A percentile compares a stretch with the other conserved stretches of the same genome.
These are phyloP conservation scores for Rhizopus arrhizus DNA, from an alignment of 371 early-diverging fungal genomes.

Conservation along the genomic window DNA sequence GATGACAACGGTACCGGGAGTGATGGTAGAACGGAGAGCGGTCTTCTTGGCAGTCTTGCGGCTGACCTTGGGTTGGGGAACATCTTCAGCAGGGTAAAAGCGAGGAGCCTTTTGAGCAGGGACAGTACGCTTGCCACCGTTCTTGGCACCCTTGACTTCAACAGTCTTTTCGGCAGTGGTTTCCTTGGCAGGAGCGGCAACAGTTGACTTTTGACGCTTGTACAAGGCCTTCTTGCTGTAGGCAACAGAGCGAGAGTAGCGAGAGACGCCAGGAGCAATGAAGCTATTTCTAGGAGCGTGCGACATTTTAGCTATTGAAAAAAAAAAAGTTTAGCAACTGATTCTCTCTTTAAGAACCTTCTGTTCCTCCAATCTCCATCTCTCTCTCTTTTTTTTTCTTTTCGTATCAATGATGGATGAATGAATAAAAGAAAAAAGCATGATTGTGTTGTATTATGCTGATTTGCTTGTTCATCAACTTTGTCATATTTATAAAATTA, in stretches of 20 bases:
- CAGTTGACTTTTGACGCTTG: conserved; percentile 74
- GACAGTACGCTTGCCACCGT: conserved; percentile 78
- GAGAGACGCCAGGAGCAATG: conserved; percentile 83
- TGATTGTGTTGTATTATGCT: not conserved
- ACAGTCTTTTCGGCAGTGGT: conserved; percentile 70
- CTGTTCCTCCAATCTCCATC: not conserved
- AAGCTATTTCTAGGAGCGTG: conserved; percentile 76
- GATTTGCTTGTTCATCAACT: not conserved
- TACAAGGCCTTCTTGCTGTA: conserved; percentile 84
- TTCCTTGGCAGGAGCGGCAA: conserved; percentile 54
- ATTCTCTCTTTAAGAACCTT: no score
- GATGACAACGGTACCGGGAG: conserved; percentile 97
- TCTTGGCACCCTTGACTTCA: conserved; percentile 81
- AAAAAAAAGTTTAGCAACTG: not conserved
- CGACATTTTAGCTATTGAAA: conserved; percentile 48
- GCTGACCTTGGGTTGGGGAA: conserved; percentile 72
- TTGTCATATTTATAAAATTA: not conserved
- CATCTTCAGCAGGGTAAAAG: conserved; percentile 90
- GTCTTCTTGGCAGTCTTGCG: conserved; percentile 81
- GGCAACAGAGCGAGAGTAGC: conserved; percentile 78
- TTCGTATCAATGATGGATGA: not conserved
- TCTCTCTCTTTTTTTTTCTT: not conserved
- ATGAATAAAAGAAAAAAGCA: not conserved
- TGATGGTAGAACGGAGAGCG: conserved; percentile 86
- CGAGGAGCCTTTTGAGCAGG: conserved; percentile 74